Conservation (phyloP, 177 flowering plant species). For the Vitis hybrid region DNA sequence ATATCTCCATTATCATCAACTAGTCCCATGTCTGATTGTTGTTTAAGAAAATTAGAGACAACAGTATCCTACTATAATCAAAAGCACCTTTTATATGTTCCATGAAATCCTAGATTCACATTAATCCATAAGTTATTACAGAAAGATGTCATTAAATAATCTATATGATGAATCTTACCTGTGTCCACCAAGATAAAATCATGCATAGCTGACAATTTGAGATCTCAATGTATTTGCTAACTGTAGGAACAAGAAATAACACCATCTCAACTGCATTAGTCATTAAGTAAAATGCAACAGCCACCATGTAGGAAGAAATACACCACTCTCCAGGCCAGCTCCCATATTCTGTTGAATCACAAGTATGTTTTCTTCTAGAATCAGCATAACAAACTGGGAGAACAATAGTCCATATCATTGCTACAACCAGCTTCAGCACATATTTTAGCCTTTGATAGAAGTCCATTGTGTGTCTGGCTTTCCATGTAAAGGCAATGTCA, state of each 20-base stretch:
- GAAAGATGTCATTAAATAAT: neutral
- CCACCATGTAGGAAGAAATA: constrained; percentile 82
- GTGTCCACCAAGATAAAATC: constrained; percentile 77
- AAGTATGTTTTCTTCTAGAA: constrained; percentile 61
- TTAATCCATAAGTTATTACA: neutral
- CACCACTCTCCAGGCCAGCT: constrained; percentile 77
- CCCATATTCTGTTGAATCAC: constrained; percentile 43
- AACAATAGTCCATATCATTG: constrained; percentile 73
- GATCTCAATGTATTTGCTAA: constrained; percentile 76
- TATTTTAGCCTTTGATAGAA: constrained; percentile 42
- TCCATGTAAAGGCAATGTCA: constrained; percentile 88
- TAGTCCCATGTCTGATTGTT: neutral
- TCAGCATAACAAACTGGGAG: constrained; percentile 72
- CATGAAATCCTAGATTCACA: too few species aligned
- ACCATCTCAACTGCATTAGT: constrained; percentile 76
- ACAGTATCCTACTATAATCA: neutral
- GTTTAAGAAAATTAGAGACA: constrained; percentile 1
- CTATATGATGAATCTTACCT: constrained; percentile 45
- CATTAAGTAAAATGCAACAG: constrained; percentile 61
- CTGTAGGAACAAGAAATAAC: constrained; percentile 80
- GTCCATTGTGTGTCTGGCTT: constrained; percentile 68
- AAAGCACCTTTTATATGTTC: neutral
- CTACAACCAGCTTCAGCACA: constrained; percentile 56
- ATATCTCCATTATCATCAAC: neutral
- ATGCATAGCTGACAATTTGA: constrained; percentile 54